Base-by-base conservation (phyloP, 257 asterid species). In the Primulina huaijiensis region DNA sequence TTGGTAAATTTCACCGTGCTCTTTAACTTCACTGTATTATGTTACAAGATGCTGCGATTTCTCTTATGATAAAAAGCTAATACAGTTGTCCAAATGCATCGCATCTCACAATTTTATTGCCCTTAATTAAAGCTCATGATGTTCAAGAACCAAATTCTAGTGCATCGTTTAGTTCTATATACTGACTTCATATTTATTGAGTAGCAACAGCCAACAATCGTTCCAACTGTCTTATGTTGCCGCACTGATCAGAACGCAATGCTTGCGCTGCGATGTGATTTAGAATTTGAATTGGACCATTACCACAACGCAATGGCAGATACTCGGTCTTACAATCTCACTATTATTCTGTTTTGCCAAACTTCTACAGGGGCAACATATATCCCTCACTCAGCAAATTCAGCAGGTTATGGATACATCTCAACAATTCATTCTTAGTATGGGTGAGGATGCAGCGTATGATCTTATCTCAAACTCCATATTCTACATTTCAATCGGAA, bases 331-430 rank as follows among this genome's bases (percentile, higher is more conserved):
- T 3, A 43, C 6, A 3, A 43, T 43, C 55, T 43, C 7, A 43
- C 19, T 3, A 31, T 29, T 33, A n/a, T 43, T 17, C 34, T 14
- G 68, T 65, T 62, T 30, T 10, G 27, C 33, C 10, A 60, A 23
- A n/a, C 33, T 31, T 34, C 11, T 74, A 46, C 83, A 93, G 99
- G 99, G 99, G 68, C 97, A 91, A 71, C 99, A 80, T 68, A 89
- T 93, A 71, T 90, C 99, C 61, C 88, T 93, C 7, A 71, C 89
- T 35, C 96, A 88, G 85, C 99, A 93, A 80, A 86, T 93, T 67
- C 95, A 90, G 81, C 99, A 89, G 80, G 96, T 89, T 11, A 86
- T 83, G 76, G 97, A 91, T 72, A 94, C 99, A 57, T 75, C 77
- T 72, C 96, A 89, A 79, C 93, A 82, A 74, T 87, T 94, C 71